Percentiles rank a stretch among this genome's conserved stretches.
phyloP scores from a whole-genome alignment of 345 rosid species.

The Lumnitzera racemosa region DNA sequence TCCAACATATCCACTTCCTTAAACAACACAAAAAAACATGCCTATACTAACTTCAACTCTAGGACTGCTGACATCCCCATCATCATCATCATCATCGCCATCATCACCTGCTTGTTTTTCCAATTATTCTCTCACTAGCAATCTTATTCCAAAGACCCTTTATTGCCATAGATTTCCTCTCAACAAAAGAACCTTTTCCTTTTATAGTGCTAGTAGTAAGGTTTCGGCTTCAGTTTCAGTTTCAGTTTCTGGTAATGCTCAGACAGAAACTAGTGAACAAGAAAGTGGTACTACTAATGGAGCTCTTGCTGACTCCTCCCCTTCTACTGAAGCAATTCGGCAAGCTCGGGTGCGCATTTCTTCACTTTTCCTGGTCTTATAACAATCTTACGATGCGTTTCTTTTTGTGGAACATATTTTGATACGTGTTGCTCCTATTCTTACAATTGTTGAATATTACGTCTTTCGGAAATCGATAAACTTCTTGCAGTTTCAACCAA shows the following conservation, averaged over 20 bases:
- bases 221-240: not conserved
- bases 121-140: not conserved
- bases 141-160: not conserved
- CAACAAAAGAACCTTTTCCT: constrained; percentile 10
- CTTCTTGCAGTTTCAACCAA: too few species aligned
- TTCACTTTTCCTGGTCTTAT: not conserved
- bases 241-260: constrained; percentile 28
- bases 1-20: too few species aligned
- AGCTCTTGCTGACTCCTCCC: constrained; percentile 15
- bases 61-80: constrained; percentile 8
- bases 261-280: constrained; percentile 20
- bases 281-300: constrained; percentile 11
- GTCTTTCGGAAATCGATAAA: too few species aligned
- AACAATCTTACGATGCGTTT: not conserved
- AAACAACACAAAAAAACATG: not conserved
- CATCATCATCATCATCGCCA: constrained; percentile 3
- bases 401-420: too few species aligned
- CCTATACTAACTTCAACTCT: constrained; percentile 8
- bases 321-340: constrained; percentile 11
- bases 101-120: not conserved
- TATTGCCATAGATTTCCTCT: constrained; percentile 7
- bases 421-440: too few species aligned
- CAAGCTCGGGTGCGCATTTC: constrained; percentile 35
- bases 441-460: too few species aligned
- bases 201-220: constrained; percentile 12